phyloP scores from a whole-genome alignment of 2,329 filamentous ascomycete species.

The Penicillium occitanis region DNA sequence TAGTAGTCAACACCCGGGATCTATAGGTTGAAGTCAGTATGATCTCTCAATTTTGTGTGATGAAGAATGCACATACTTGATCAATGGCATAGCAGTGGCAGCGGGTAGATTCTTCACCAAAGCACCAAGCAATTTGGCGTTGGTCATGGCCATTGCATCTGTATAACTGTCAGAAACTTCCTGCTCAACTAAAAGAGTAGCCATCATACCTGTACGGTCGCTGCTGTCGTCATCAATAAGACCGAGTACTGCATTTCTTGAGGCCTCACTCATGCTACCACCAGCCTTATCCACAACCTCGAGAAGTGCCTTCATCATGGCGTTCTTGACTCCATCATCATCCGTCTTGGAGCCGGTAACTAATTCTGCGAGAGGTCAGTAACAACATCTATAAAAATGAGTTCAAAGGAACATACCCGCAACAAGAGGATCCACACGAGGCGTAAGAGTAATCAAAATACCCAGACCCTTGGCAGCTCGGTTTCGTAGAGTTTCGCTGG shows the following conservation, averaged over 20 bases:
- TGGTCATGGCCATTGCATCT: conserved; percentile 78
- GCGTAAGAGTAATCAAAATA: conserved; percentile 92
- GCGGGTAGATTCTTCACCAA: conserved; percentile 81
- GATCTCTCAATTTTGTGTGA: not conserved
- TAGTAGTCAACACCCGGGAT: conserved; percentile 73
- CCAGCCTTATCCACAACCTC: conserved; percentile 96
- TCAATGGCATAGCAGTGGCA: conserved; percentile 62
- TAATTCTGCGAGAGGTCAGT: conserved; percentile 60
- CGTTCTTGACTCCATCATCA: conserved; percentile 82
- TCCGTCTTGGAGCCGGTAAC: conserved; percentile 92
- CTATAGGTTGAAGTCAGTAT: conserved; percentile 45
- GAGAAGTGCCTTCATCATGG: conserved; percentile 95
- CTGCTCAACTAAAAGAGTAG: not conserved
- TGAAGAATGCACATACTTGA: conserved; percentile 49
- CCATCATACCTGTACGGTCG: conserved; percentile 62
- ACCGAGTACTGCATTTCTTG: conserved; percentile 77
- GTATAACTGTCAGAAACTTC: conserved; percentile 24
- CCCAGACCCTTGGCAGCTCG: conserved; percentile 92
- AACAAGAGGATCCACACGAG: conserved; percentile 91
- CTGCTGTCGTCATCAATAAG: conserved; percentile 84
- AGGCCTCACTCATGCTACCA: conserved; percentile 88
- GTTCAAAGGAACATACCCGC: conserved; percentile 43
- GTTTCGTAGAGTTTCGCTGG: conserved; percentile 81
- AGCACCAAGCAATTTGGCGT: conserved; percentile 84
- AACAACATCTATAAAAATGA: conserved; percentile 2